Conservation (phyloP, 2,329 filamentous ascomycete genomes). For the Rhinocladiella mackenziei region DNA sequence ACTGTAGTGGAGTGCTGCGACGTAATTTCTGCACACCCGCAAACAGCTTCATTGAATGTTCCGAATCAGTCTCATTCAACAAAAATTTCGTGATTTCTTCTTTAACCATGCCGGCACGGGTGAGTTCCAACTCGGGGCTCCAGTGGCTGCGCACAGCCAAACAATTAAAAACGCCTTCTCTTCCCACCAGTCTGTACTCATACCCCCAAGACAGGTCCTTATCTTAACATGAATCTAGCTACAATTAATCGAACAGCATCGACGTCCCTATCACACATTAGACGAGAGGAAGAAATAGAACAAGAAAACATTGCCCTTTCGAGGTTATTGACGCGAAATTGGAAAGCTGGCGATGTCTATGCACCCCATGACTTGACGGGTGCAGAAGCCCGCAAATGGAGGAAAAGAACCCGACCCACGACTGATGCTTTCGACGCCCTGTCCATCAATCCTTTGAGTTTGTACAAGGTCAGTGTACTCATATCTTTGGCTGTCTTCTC, state of each 20-base stretch:
- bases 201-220: too few relatives aligned
- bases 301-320: constrained; percentile 40
- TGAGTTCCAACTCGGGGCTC: background rate
- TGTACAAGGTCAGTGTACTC: constrained; percentile 70
- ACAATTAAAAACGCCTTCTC: too few relatives aligned
- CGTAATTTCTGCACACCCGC: too few relatives aligned
- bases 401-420: constrained; percentile 50
- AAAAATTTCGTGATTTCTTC: too few relatives aligned
- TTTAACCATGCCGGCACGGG: background rate
- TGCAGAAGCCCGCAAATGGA: constrained; percentile 78
- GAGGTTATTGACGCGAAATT: constrained; percentile 57
- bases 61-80: too few relatives aligned
- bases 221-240: constrained; percentile 10
- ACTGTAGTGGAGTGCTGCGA: too few relatives aligned
- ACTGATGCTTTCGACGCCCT: constrained; percentile 75
- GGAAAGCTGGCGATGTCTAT: constrained; percentile 78
- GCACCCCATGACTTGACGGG: constrained; percentile 80
- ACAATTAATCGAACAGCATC: constrained; percentile 9
- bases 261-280: constrained; percentile 5
- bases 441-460: constrained; percentile 71
- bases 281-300: constrained; percentile 34
- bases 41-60: too few relatives aligned
- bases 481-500: background rate
- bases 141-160: background rate
- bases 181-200: too few relatives aligned